Evolutionary conservation across 345 rosid genomes (phyloP).

Genomic region (Pseudoturritis turrita): DNA sequence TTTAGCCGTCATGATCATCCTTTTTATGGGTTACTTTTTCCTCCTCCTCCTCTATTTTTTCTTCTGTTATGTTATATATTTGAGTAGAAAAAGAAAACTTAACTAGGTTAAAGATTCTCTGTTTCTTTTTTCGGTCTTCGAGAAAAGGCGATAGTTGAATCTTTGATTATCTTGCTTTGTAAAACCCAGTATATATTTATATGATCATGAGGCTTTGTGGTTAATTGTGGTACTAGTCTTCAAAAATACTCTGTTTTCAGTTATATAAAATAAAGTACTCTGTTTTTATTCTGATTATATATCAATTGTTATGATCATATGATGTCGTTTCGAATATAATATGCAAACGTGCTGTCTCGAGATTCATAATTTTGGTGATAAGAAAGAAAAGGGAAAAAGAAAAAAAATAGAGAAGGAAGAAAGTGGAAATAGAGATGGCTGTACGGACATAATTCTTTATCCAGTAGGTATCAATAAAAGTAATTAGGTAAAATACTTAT

Average conservation of each 20-base stretch:
- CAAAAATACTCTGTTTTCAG: not conserved
- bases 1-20: constrained; percentile 1
- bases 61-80: not conserved
- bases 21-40: not conserved
- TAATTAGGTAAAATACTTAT: not conserved
- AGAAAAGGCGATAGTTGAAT: not conserved
- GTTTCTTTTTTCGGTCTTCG: not conserved
- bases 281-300: not conserved
- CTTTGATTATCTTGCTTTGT: not conserved
- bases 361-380: not conserved
- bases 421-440: not conserved
- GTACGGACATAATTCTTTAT: not conserved
- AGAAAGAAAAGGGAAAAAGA: not conserved
- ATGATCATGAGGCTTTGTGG: not conserved
- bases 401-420: no score
- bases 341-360: not conserved
- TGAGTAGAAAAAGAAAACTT: not conserved
- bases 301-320: not conserved
- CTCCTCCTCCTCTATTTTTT: not conserved
- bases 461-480: not conserved
- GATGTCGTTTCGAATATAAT: not conserved
- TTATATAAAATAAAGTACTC: not conserved
- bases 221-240: not conserved
- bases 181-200: not conserved
- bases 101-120: not conserved